Evolutionary conservation across 768 basidiomycete genomes (phyloP), one percentile per base, ranked within the genome.

Genomic region (Rhizopogon roseolus): DNA sequence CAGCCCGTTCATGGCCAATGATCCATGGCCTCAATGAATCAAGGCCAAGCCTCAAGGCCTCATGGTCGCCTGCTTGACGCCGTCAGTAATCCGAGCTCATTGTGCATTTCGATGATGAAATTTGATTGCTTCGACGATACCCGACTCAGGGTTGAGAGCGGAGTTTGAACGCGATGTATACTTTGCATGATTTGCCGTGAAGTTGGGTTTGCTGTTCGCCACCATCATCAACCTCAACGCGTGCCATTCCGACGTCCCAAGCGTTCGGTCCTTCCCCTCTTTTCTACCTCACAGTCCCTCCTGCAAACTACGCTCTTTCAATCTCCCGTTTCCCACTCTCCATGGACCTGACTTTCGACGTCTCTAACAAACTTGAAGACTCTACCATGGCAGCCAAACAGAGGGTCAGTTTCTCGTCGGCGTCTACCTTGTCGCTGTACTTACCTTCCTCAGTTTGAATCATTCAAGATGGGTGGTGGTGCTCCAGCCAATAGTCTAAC

Each of bases 391-490:
- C 69, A 56, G 77, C 76, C 62, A 73, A 65, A 63, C 70, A 73
- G 67, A 75, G 77, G 71, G 76, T 78, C 41, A 44, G 62, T 40
- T 29, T 9, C 16, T 36, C 0, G 11, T 19, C 42, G 40, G n/a
- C 39, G 17, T 16, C 43, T 17, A 14, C 0, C 4, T 46, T 46
- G 29, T 16, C 1, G 10, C 17, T 34, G 13, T 44, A 49, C 40
- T 52, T 29, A 39, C 14, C n/a, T 19, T 25, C 57, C 17, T 45
- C 56, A 90, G 88, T 82, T 91, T 64, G 82, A 87, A 57, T 80
- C 81, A 34, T 90, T 90, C 78, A 84, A 78, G 65, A 74, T 90
- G 60, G 87, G 89, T 57, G 68, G 67, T 45, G 57, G 58, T 9
- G 56, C 56, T n/a, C 62, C 65, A 49, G 51, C 62, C n/a, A 73